phyloP scores from a whole-genome alignment of 805 yeast species.

The Komagataella ulmi region DNA sequence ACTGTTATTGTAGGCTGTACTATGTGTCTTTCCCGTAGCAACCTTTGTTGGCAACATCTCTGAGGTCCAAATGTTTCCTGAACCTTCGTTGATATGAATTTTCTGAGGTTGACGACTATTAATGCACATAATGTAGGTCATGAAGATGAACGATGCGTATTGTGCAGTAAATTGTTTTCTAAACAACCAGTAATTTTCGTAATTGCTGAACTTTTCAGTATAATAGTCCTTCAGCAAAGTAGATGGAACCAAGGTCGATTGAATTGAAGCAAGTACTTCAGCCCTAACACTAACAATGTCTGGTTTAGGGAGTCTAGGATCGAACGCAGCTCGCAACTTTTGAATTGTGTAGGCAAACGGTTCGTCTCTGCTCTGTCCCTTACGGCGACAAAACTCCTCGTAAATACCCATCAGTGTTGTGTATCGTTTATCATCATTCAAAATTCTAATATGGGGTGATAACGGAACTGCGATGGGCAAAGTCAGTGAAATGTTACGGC shows the following conservation, averaged over 20 bases:
- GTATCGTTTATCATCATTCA: conserved; percentile 70
- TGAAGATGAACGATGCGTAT: conserved; percentile 84
- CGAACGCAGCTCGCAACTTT: conserved; percentile 84
- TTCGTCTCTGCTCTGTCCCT: conserved; percentile 70
- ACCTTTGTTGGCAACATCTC: conserved; percentile 91
- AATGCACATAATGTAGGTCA: conserved; percentile 90
- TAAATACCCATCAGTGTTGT: conserved; percentile 71
- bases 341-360: conserved; percentile 80
- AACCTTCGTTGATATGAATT: conserved; percentile 64
- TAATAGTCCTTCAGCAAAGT: conserved; percentile 75
- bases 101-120: conserved; percentile 90
- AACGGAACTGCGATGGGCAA: conserved; percentile 88
- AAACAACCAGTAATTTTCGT: conserved; percentile 95
- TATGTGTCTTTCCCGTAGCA: conserved; percentile 33
- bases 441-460: conserved; percentile 86
- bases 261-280: conserved; percentile 85
- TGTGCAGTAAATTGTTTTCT: conserved; percentile 90
- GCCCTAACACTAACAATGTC: conserved; percentile 80
- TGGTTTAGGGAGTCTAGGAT: conserved; percentile 87
- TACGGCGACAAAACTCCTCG: conserved; percentile 71
- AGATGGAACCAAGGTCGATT: conserved; percentile 74
- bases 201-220: conserved; percentile 51
- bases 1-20: conserved; percentile 26
- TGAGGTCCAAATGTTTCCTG: conserved; percentile 86
- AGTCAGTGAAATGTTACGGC: conserved; percentile 73